Percentiles rank a stretch among this genome's conserved stretches.
phyloP scores from a whole-genome alignment of 257 asterid genomes.

The Ocimum tenuiflorum region DNA sequence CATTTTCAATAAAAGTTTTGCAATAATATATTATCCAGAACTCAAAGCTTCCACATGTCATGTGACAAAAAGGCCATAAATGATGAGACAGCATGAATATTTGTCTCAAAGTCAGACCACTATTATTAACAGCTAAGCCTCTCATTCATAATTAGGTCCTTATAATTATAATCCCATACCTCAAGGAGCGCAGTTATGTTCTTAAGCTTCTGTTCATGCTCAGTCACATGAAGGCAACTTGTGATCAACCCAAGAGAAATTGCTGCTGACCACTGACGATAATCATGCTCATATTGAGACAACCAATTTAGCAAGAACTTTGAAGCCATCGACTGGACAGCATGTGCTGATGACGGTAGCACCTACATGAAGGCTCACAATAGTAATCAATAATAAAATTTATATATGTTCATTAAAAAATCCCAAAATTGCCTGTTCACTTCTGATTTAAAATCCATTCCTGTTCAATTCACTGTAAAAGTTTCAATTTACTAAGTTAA shows the following conservation, averaged over 20 bases:
- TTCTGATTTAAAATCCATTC: not conserved
- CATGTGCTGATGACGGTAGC: slow-evolving; percentile 69
- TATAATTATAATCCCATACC: slow-evolving; percentile 39
- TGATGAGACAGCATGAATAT: not conserved
- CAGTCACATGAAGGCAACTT: slow-evolving; percentile 87
- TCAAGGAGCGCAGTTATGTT: slow-evolving; percentile 67
- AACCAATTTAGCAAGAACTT: slow-evolving; percentile 72
- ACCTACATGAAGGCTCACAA: slow-evolving; percentile 42
- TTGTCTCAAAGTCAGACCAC: not conserved
- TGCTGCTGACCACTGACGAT: slow-evolving; percentile 95
- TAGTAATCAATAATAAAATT: not conserved
- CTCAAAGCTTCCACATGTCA: not conserved
- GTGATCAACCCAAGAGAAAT: slow-evolving; percentile 90
- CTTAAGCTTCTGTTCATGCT: slow-evolving; percentile 65
- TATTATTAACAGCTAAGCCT: not conserved
- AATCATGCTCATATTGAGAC: slow-evolving; percentile 76
- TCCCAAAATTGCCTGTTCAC: not conserved
- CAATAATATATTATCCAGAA: not conserved
- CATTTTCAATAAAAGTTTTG: not conserved
- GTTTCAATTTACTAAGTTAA: not conserved
- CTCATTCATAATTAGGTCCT: not conserved
- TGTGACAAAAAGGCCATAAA: slow-evolving; percentile 4
- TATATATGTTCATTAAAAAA: not conserved
- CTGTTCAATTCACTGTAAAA: not conserved
- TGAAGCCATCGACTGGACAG: slow-evolving; percentile 63